Base-by-base conservation (phyloP, 176 grass and related monocot genomes). In the Aegilops tauschii region DNA sequence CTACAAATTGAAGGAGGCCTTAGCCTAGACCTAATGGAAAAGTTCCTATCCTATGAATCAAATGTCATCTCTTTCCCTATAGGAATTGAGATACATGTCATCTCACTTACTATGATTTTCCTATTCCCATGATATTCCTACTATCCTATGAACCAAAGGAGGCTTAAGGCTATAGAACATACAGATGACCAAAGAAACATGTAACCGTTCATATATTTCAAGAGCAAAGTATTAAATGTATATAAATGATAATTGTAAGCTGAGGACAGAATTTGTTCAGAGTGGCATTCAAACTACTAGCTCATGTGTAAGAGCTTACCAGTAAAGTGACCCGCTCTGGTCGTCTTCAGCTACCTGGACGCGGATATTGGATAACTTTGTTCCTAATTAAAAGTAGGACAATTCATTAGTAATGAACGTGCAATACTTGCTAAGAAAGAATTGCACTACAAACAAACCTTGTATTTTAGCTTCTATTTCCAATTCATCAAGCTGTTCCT, bases 401-500 rank as follows among this genome's bases (percentile, higher is more conserved):
- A 87, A 77, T 29, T 83, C 76, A 79, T 65, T 73, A 66, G 69
- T 50, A 73, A 52, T 56, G 32, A 25, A 83, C 77, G 35, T 69
- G 29, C 14, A 56, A 66, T 23, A 59, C 36, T 56, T 76, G 40
- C 23, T 65, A 12, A 76, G 45, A 23, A 31, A 65, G 54, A 61
- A 74, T 71, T 76, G 59, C 35, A 77, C 12, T 73, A 77, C 12
- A 68, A 40, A 83, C 80, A 78, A 77, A 99, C 97, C 94, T 97
- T 99, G 94, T 85, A 90, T 94, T 74, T 91, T 88, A 37, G 92
- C 90, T 90, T 99, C 94, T 52, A 95, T 82, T 90, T 97, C 97
- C 77, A 99, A 78, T 80, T 99, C 97, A 89, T 94, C 93, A 81
- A 97, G 91, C 36, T 97, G 94, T 56, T 97, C 92, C 79, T 92